A percentile compares a stretch with the other conserved stretches of the same genome.
Evolutionary conservation across 108 stramenopile species (phyloP).

Genomic region (Cyclostephanos tholiformis): DNA sequence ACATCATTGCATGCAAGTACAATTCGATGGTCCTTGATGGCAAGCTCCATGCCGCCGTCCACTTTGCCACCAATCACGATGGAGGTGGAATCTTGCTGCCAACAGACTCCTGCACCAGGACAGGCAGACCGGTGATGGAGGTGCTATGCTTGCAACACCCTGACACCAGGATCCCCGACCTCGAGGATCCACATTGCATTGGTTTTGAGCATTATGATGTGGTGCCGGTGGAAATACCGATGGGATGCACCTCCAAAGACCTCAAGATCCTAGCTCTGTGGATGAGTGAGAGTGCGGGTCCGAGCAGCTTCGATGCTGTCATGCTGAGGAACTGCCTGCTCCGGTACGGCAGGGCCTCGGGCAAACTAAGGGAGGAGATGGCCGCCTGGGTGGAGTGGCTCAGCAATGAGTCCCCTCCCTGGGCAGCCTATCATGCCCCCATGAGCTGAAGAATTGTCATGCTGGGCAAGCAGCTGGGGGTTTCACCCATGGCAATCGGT

Average conservation of each 20-base stretch:
- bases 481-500: constrained; percentile 42
- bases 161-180: not conserved
- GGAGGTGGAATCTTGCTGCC: not conserved
- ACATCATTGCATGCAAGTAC: no score
- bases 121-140: constrained; percentile 5
- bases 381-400: no score
- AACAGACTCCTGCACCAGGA: not conserved
- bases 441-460: constrained; percentile 35
- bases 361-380: no score
- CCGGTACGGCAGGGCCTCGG: no score
- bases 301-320: no score
- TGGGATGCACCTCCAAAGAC: not conserved
- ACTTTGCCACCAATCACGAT: no score
- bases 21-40: not conserved
- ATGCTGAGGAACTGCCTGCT: no score
- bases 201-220: not conserved
- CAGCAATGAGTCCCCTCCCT: no score
- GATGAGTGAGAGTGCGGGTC: no score
- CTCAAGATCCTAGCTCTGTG: no score
- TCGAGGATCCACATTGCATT: not conserved
- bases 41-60: no score
- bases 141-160: constrained; percentile 5
- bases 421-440: constrained; percentile 2
- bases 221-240: not conserved
- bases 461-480: constrained; percentile 48